Evolutionary conservation across 768 basidiomycete species (phyloP), one percentile per base, ranked within the genome.

Genomic region (Naematelia encephala): DNA sequence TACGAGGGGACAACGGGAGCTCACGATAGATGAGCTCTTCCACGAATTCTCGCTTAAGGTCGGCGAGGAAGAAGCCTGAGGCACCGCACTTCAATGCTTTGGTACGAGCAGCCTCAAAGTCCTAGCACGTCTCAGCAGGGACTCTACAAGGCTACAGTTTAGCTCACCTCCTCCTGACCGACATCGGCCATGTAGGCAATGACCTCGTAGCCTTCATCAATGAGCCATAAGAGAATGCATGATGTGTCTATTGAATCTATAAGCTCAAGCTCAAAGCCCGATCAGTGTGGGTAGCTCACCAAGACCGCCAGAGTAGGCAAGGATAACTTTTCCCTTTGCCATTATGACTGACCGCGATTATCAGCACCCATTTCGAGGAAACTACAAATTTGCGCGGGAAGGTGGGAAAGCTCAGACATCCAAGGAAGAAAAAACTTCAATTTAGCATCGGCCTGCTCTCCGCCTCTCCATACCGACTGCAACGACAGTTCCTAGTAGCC

Each of bases 191-290:
- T 92, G 84, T 93, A 98, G 22, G 92, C 91, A 68, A 88, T 85
- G 64, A 97, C 94, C 74, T 98, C 90, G 80, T 98, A 99, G 58
- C 91, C 92, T 77, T 97, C 83, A 77, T 99, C 96, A 78, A 98
- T 91, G 79, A 99, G 82, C 94, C 94, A 99, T 53, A 91, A 91
- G 69, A 98, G 87, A 80, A 99, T 99, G 80, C 94, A 98, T 34
- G 94, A 97, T 21, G 96, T 99, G 79, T 99, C 96, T 93, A 69
- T 47, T 54, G 27, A 54, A 28, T 30, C 48, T 48, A 28, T 25
- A 61, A 43, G 25, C 43, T 26, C 55, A 52, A 54, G 22, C 50
- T 21, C 54, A 51, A n/a, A 39, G 34, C 34, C 16, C 16, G 55
- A 14, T n/a, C 26, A 39, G 26, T 52, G 46, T 39, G 29, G 51